Conservation (phyloP, 345 rosid species). For the Dipteronia sinensis region DNA sequence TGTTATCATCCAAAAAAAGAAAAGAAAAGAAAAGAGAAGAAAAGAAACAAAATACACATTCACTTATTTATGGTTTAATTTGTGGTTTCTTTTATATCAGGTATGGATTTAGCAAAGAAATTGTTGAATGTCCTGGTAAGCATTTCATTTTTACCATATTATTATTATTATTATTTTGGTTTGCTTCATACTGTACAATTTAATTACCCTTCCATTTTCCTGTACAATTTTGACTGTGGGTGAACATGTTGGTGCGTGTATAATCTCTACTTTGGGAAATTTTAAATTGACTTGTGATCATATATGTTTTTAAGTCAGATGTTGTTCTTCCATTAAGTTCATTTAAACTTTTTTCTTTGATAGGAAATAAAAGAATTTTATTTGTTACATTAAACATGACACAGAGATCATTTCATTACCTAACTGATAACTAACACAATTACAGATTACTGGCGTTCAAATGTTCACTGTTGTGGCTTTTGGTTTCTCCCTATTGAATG, state of each 20-base stretch:
- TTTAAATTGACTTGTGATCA: not conserved
- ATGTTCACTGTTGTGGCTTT: conserved; percentile 74
- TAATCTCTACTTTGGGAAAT: not conserved
- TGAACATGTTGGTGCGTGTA: not conserved
- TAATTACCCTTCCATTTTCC: not conserved
- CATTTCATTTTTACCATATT: not conserved
- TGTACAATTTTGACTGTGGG: not conserved
- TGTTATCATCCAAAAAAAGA: not conserved
- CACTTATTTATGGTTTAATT: not conserved
- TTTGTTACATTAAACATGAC: not conserved
- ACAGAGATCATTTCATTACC: conserved; percentile 1
- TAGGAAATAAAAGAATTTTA: not conserved
- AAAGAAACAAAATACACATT: not conserved
- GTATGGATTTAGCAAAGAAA: conserved; percentile 90
- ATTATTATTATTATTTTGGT: not conserved
- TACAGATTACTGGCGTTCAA: conserved; percentile 88
- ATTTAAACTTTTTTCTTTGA: too few species aligned
- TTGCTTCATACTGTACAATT: not conserved
- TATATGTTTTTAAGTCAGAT: not conserved
- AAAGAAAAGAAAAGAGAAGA: not conserved
- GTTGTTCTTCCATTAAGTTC: not conserved
- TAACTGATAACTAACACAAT: conserved; percentile 21
- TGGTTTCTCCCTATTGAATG: conserved; percentile 84
- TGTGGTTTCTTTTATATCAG: conserved; percentile 41
- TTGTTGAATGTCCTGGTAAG: conserved; percentile 90